These are phyloP conservation scores for Venturia carpophila DNA, from an alignment of 2,329 filamentous ascomycete species.

Conservation along the genomic window DNA sequence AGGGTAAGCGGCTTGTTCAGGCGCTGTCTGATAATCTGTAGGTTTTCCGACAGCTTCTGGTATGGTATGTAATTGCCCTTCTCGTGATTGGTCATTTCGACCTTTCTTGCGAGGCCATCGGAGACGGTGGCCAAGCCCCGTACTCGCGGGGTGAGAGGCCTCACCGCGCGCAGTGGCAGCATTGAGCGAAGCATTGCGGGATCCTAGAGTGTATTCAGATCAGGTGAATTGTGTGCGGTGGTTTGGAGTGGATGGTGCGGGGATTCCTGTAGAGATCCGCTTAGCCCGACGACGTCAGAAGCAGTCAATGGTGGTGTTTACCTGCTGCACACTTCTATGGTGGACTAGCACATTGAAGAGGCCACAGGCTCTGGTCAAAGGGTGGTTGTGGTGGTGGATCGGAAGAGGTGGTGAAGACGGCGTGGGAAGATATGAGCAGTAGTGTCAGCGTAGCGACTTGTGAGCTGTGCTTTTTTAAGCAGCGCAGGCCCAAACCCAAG, in stretches of 20 bases:
- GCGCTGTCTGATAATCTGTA: slow-evolving; percentile 77
- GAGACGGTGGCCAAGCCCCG: slow-evolving; percentile 71
- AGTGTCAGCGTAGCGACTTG: background rate
- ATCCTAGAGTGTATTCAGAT: background rate
- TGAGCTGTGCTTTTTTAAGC: slow-evolving; percentile 6
- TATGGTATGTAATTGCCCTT: slow-evolving; percentile 98
- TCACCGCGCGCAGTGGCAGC: background rate
- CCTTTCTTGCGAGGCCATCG: slow-evolving; percentile 87
- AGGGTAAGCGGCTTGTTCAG: slow-evolving; percentile 90
- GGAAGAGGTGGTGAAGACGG: background rate
- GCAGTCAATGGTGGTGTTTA: background rate
- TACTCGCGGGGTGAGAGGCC: slow-evolving; percentile 13
- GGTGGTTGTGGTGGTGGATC: background rate
- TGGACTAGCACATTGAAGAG: slow-evolving; percentile 15
- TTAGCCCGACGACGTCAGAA: background rate
- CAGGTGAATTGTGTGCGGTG: background rate
- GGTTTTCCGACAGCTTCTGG: slow-evolving; percentile 97
- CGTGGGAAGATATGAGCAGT: background rate
- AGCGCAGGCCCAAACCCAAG: background rate
- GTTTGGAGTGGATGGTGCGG: background rate
- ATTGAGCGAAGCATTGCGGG: background rate
- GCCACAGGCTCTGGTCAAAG: slow-evolving; percentile 14
- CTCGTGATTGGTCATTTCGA: slow-evolving; percentile 96
- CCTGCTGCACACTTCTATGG: background rate
- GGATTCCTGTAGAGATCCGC: background rate